Evolutionary conservation across 2,329 filamentous ascomycete species (phyloP).

Genomic region (Sphaerulina vaccinii): DNA sequence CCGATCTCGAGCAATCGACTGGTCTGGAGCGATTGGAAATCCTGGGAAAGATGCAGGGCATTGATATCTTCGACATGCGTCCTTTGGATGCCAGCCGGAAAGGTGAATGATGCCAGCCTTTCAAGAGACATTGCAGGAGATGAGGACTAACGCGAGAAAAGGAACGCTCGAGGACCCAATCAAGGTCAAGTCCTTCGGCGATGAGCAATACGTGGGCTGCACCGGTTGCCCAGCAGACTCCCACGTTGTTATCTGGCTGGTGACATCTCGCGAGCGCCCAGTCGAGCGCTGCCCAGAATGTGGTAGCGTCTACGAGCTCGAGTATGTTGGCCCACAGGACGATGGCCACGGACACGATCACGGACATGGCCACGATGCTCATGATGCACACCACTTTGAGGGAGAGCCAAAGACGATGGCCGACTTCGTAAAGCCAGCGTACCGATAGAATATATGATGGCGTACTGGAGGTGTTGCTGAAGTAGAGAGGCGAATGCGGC

Average conservation of each 20-base stretch:
- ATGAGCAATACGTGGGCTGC: constrained; percentile 96
- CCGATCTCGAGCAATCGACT: constrained; percentile 92
- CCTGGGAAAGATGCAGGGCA: constrained; percentile 97
- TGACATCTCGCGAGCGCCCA: constrained; percentile 82
- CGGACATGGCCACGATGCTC: constrained; percentile 47
- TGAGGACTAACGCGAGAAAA: constrained; percentile 38
- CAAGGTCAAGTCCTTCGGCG: constrained; percentile 82
- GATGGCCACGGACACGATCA: constrained; percentile 57
- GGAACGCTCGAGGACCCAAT: constrained; percentile 90
- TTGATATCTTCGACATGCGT: constrained; percentile 98
- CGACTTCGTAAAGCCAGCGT: constrained; percentile 93
- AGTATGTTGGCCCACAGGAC: constrained; percentile 83
- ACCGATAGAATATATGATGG: constrained; percentile 61
- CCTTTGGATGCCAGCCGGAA: constrained; percentile 86
- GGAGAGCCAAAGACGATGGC: constrained; percentile 91
- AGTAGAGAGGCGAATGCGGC: constrained; percentile 3
- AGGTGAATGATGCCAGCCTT: constrained; percentile 53
- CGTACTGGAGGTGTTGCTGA: neutral
- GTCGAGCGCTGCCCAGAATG: constrained; percentile 96
- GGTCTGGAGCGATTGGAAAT: constrained; percentile 99
- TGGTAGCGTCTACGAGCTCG: constrained; percentile 95
- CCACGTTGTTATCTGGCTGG: constrained; percentile 86
- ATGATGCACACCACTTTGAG: constrained; percentile 58
- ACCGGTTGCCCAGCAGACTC: constrained; percentile 92
- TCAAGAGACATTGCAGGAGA: neutral